These are phyloP conservation scores for Botrytis paeoniae DNA, from an alignment of 2,329 filamentous ascomycete genomes.

Conservation along the genomic window DNA sequence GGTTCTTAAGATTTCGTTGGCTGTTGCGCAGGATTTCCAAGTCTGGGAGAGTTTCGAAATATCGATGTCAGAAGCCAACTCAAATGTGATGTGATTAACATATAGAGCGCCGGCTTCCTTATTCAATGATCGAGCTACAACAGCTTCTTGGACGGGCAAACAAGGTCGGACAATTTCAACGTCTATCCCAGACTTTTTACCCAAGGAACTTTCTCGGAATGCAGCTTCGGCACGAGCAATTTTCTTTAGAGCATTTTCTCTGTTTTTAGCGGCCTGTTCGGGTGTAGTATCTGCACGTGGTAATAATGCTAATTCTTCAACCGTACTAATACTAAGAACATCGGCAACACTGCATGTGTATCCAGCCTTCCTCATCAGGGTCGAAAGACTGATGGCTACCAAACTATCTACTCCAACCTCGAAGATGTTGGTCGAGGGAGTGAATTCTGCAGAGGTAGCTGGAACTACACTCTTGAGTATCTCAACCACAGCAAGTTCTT, in stretches of 20 bases:
- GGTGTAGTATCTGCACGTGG: neutral
- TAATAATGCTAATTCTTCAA: slow-evolving; percentile 3
- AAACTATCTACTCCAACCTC: slow-evolving; percentile 5
- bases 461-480: slow-evolving; percentile 11
- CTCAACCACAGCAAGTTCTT: slow-evolving; percentile 9
- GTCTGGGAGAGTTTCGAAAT: slow-evolving; percentile 24
- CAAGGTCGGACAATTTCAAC: slow-evolving; percentile 30
- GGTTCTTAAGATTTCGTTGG: slow-evolving; percentile 19
- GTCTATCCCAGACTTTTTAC: neutral
- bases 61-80: slow-evolving; percentile 25
- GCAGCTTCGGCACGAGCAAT: neutral
- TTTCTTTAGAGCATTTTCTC: neutral
- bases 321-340: slow-evolving; percentile 1
- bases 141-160: slow-evolving; percentile 39
- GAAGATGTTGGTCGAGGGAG: neutral
- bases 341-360: slow-evolving; percentile 10
- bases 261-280: neutral
- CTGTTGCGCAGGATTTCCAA: slow-evolving; percentile 18
- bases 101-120: slow-evolving; percentile 37
- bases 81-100: slow-evolving; percentile 32
- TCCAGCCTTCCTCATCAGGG: neutral
- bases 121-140: slow-evolving; percentile 38
- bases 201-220: neutral
- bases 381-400: slow-evolving; percentile 9
- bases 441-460: neutral